These are phyloP conservation scores for Oryza meyeriana DNA, from an alignment of 176 grass and related monocot species.

Conservation along the genomic window DNA sequence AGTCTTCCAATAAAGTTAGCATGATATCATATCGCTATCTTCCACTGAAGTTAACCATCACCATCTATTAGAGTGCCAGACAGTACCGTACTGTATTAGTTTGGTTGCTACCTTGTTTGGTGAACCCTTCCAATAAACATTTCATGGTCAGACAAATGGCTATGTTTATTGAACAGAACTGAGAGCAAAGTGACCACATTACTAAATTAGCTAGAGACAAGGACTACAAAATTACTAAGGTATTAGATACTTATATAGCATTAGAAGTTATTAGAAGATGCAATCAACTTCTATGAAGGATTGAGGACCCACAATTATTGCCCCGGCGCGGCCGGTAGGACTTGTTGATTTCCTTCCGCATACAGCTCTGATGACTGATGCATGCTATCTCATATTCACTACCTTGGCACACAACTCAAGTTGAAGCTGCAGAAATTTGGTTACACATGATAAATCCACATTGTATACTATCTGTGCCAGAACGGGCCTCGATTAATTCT, in stretches of 20 bases:
- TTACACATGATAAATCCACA: neutral
- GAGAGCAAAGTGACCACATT: neutral
- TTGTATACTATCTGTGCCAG: neutral
- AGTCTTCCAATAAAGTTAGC: neutral
- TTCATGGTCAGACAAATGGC: neutral
- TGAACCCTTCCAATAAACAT: neutral
- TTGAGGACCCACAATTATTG: neutral
- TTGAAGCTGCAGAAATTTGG: neutral
- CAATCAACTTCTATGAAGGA: conserved; percentile 4
- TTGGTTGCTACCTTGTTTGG: neutral
- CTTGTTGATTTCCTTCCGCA: conserved; percentile 1
- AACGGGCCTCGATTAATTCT: neutral
- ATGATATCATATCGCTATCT: neutral
- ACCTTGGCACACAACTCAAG: neutral
- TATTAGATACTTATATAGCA: neutral
- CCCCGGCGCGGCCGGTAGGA: no score
- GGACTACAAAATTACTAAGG: neutral
- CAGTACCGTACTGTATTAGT: conserved; percentile 6
- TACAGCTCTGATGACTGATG: neutral
- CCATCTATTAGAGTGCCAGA: neutral
- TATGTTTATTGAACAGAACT: conserved; percentile 7
- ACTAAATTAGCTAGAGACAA: neutral
- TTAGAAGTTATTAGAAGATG: neutral
- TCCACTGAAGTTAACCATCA: neutral
- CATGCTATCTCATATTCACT: neutral